Base-by-base conservation (phyloP, 2,329 filamentous ascomycete genomes). In the Fonsecaea monophora region DNA sequence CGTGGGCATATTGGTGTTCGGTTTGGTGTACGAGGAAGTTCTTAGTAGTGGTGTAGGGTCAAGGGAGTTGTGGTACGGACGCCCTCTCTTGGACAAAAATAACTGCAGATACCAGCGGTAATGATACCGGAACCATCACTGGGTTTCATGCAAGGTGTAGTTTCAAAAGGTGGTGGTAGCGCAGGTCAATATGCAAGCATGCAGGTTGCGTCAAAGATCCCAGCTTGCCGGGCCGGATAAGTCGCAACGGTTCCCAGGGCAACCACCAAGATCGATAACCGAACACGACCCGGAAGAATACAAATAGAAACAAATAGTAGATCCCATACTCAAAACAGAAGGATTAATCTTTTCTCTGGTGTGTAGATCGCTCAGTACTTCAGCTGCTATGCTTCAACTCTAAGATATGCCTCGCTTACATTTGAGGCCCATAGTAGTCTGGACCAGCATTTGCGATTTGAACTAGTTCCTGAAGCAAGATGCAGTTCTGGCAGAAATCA, bases 71-170 rank as follows among this genome's bases (percentile, higher is more conserved):
- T 30, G 42, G 57, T 42, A 21, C 30, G 9, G 57, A 30, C 13
- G 35, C 15, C 12, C 3, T 15, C 21, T 40, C 21, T 30, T 50
- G 45, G 45, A 9, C 45, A 50, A 13, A 50, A 13, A 13, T 25
- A 50, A 50, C 45, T 50, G 8, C 45, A 50, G 18, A 12, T 50
- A 18, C 45, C 18, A 50, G n/a, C 35, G 37, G 55, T 30, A 42
- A 58, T 21, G 35, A 58, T 2, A 12, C 35, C 53, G 8, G 30
- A 55, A 55, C 55, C 25, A 9, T n/a, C 37, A 42, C 21, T 40
- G 30, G n/a, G 32, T 59, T 61, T 59, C 65, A 67, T 60, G 65
- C 60, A 67, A 63, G 60, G 55, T 30, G 48, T 38, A 13, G 38
- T 50, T 38, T 37, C 13, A 62, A 40, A 32, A 10, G 40, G n/a